Evolutionary conservation across 176 grass and related monocot genomes (phyloP), one percentile per base, ranked within the genome.

Genomic region (maize (Zea mays)): DNA sequence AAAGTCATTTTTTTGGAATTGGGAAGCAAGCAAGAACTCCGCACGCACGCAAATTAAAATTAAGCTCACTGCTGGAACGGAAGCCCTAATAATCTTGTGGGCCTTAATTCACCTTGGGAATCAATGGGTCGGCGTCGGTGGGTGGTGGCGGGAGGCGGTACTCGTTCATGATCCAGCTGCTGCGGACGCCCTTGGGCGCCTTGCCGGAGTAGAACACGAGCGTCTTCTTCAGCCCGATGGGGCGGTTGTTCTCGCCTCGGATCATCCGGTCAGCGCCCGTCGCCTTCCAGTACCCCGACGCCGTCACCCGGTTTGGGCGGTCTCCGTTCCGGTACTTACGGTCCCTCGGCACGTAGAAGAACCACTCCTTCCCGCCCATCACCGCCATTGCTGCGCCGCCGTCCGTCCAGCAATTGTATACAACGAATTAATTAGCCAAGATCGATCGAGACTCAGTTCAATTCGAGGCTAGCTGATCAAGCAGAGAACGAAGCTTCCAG

Each of bases 121-220:
- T 68, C 63, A 87, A 83, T 8, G 81, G 88, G 72, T 96, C 85
- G 7, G 81, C 27, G 17, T 95, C 90, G 17, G 61, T 55, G 16
- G 88, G 65, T 5, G 60, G 69, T 0, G 73, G 90, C 1, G 92
- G 96, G 71, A 99, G 75, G 41, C 96, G 96, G 35, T 99, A 99
- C 88, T 99, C 96, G 80, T 99, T 99, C 96, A 99, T 99, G 77
- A 99, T 99, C 96, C 96, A 99, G 83, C 92, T 96, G 56, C 78
- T 87, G 65, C 96, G 78, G 51, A 93, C 64, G 79, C 96, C 96
- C 81, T 93, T 99, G 61, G 96, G 92, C 5, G 96, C 96, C 77
- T 99, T 99, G 43, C 96, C 96, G 40, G 88, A 93, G 90, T 98
- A 98, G 92, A 98, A 98, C 20, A 98, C 96, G 14, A 98, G 83